These are phyloP conservation scores for Nicotiana undulata DNA, from an alignment of 257 asterid genomes.

Conservation along the genomic window DNA sequence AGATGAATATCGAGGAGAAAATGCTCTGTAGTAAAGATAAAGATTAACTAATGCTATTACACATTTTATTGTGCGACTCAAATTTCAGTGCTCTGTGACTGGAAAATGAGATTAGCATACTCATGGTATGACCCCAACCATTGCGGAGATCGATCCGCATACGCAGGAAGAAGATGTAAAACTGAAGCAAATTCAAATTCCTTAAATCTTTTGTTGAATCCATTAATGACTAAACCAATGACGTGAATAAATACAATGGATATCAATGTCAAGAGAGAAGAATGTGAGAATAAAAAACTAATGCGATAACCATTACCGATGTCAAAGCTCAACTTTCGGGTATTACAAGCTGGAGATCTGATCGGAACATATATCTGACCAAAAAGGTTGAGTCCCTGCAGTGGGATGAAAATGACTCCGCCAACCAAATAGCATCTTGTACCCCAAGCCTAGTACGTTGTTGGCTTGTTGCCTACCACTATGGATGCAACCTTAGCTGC, in stretches of 20 bases:
- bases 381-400: constrained; percentile 30
- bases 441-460: constrained; percentile 82
- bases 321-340: not conserved
- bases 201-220: not conserved
- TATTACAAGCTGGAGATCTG: constrained; percentile 69
- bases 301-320: not conserved
- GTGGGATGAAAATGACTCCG: constrained; percentile 45
- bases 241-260: constrained; percentile 19
- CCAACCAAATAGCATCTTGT: constrained; percentile 58
- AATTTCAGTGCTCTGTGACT: too few relatives aligned
- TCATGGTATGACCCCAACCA: too few relatives aligned
- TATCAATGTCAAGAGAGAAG: constrained; percentile 14
- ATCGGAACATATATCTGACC: constrained; percentile 73
- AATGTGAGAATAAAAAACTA: not conserved
- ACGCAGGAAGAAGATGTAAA: not conserved
- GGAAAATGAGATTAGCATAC: too few relatives aligned
- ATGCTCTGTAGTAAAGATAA: too few relatives aligned
- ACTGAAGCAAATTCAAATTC: not conserved
- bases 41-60: too few relatives aligned
- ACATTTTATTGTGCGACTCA: too few relatives aligned
- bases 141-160: not conserved
- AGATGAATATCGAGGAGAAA: too few relatives aligned
- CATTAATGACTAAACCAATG: not conserved
- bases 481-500: constrained; percentile 89
- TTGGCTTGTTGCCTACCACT: constrained; percentile 93